These are phyloP conservation scores for Cornus kousa DNA, from an alignment of 148 eudicot species.

Conservation along the genomic window DNA sequence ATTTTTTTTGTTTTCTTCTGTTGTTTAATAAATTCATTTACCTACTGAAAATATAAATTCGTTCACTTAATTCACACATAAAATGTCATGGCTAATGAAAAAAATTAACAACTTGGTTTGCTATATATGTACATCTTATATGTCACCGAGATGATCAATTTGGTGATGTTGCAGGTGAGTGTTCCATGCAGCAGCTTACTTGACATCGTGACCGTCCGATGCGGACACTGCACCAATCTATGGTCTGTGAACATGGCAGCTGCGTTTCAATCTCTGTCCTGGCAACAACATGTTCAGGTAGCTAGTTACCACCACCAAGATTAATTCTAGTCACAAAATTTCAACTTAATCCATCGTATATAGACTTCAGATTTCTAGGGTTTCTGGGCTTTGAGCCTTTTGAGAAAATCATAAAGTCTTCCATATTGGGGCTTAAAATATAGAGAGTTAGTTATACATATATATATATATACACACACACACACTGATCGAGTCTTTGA, in stretches of 20 bases:
- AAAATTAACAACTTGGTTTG: too few species aligned
- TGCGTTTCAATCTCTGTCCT: slow-evolving; percentile 54
- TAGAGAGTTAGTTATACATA: not conserved
- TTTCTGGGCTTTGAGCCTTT: slow-evolving; percentile 29
- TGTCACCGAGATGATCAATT: too few species aligned
- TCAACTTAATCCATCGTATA: slow-evolving; percentile 20
- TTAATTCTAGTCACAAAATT: not conserved
- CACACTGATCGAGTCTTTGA: slow-evolving; percentile 10
- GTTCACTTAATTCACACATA: too few species aligned
- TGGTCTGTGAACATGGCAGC: slow-evolving; percentile 93
- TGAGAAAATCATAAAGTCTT: slow-evolving; percentile 20
- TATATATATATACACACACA: slow-evolving; percentile 7
- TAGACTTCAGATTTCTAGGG: slow-evolving; percentile 31
- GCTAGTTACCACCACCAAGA: not conserved
- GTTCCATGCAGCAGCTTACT: slow-evolving; percentile 77
- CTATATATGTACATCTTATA: too few species aligned
- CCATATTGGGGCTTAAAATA: not conserved
- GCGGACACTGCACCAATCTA: slow-evolving; percentile 87
- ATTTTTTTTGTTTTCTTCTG: not conserved
- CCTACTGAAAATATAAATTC: not conserved
- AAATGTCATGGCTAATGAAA: too few species aligned
- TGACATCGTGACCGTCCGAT: slow-evolving; percentile 84
- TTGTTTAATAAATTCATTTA: too few species aligned
- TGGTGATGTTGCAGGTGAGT: slow-evolving; percentile 55
- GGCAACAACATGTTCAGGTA: slow-evolving; percentile 35